phyloP scores from a whole-genome alignment of 148 eudicot genomes.

The Oxyria digyna region DNA sequence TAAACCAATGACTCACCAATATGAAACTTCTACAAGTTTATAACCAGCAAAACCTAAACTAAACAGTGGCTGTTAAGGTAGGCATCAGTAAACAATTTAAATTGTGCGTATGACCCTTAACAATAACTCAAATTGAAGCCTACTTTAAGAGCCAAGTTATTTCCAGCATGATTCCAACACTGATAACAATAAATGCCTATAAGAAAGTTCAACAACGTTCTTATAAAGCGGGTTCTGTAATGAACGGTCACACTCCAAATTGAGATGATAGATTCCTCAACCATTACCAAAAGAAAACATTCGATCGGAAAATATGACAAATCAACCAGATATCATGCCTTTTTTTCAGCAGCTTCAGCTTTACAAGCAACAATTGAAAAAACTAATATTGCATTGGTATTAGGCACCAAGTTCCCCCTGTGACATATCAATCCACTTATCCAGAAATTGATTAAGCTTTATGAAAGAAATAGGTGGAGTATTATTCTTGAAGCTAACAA shows the following conservation, averaged over 20 bases:
- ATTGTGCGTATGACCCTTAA: not conserved
- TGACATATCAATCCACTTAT: slow-evolving; percentile 12
- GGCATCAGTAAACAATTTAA: not conserved
- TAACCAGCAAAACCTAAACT: slow-evolving; percentile 69
- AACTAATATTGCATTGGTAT: slow-evolving; percentile 83
- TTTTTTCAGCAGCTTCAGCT: slow-evolving; percentile 98
- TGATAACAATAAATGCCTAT: slow-evolving; percentile 72
- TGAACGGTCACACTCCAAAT: slow-evolving; percentile 9
- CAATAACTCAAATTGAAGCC: not conserved
- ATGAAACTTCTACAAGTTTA: not conserved
- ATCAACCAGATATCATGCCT: slow-evolving; percentile 30
- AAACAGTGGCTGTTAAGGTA: no score
- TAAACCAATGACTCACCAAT: not conserved
- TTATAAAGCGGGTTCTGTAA: slow-evolving; percentile 82
- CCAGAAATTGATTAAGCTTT: no score
- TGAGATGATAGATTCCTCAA: not conserved
- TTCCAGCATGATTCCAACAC: slow-evolving; percentile 91
- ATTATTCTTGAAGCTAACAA: no score
- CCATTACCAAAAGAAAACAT: slow-evolving; percentile 1
- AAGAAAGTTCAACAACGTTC: slow-evolving; percentile 86
- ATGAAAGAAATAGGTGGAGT: no score
- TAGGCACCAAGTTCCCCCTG: slow-evolving; percentile 99
- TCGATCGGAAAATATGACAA: slow-evolving; percentile 6
- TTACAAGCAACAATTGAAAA: slow-evolving; percentile 97
- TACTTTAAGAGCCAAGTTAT: slow-evolving; percentile 79